Base-by-base conservation (phyloP, 768 basidiomycete genomes). In the Hemileccinum rubropunctum region DNA sequence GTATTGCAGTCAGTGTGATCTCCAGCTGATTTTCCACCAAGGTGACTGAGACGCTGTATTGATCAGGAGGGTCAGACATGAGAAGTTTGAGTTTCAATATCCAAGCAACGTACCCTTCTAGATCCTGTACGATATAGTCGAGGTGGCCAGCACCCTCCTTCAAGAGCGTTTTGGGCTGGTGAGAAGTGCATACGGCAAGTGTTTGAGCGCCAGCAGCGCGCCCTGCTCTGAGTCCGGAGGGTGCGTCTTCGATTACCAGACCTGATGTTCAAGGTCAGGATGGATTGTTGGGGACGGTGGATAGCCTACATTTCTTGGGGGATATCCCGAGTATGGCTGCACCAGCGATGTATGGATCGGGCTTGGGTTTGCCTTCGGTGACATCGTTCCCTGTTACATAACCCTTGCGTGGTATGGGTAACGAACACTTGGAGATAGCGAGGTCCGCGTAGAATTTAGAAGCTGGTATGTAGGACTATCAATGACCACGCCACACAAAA, bases 231-330 rank as follows among this genome's bases (percentile, higher is more conserved):
- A 94, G 70, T 3, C 94, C 94, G 13, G 89, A 85, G 4, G 91
- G 86, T 2, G 94, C 92, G 60, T 97, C 94, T 60, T 95, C 92
- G 3, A 97, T 76, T 8, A 95, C 93, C 51, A 95, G 73, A 60
- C 88, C 88, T 91, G 42, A n/a, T 32, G 13, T 27, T 42, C 20
- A 34, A 35, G 21, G 37, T 52, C 30, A 50, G 44, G 23, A 34
- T 33, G 20, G 12, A 10, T 38, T 10, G 14, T 14, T 11, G 5
- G 30, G 30, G 20, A 20, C 27, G 17, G 11, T 15, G 14, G 21
- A 34, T 21, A 15, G 59, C 79, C 49, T 42, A 83, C 87, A 91
- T 42, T 80, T 79, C 18, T 65, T 67, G 2, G 83, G 73, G 42
- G 82, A 72, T 20, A 79, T 75, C n/a, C 71, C 73, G 50, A 85